Evolutionary conservation across 2,329 filamentous ascomycete species (phyloP), one percentile per base, ranked within the genome.

Genomic region (Paraconiothyrium sp.): DNA sequence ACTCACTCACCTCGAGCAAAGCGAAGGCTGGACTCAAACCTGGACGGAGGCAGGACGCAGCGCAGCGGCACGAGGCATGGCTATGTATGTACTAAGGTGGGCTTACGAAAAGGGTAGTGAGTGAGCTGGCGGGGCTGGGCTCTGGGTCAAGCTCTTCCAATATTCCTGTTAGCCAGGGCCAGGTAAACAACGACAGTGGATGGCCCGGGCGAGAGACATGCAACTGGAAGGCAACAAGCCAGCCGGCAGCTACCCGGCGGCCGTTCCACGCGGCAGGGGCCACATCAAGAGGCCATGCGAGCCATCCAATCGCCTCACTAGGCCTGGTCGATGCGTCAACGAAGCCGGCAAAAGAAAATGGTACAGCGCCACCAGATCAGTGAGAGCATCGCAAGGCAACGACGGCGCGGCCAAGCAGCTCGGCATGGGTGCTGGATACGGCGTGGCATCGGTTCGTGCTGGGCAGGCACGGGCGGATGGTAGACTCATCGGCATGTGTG

Each of bases 1-100:
- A 41, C 20, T 59, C 47, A 73, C 72, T 59, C 69, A 76, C 75
- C 74, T 76, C 66, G 61, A 58, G 62, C 66, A 60, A 66, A 69
- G 73, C 67, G 65, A 73, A 66, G 66, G 61, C 64, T 70, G 67
- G 57, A 62, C 64, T 65, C 66, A 59, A 63, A 67, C 65, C 70
- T 65, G 66, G 65, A 44, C 59, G 59, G 63, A 46, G 54, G 61
- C 57, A 63, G 61, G 54, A 60, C 32, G 59, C 54, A 58, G 50
- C 34, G 34, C 56, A 61, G 67, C 63, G 68, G 69, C 65, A 66
- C 59, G 58, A 66, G 35, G 65, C 60, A 51, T 67, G 68, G 67
- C 66, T 75, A 76, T 76, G 65, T 59, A 57, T 52, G 63, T 67
- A 62, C 54, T n/a, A 60, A 51, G 64, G 61, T 37, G 58, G 60